Conservation (phyloP, 208 protist genomes). For the Acanthamoeba rhysodes region DNA sequence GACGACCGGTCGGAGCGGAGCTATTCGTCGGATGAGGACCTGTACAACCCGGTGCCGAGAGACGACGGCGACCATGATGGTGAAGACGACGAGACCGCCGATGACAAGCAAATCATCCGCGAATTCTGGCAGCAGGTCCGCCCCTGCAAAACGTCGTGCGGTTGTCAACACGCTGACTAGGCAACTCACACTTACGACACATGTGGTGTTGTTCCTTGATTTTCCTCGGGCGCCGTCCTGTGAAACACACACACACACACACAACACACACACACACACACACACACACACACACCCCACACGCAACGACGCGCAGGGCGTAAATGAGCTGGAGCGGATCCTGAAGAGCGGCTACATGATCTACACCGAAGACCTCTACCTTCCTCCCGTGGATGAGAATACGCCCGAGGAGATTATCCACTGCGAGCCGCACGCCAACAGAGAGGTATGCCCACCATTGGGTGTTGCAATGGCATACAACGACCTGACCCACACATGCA, state of each 20-base stretch:
- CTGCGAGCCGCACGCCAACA: not conserved
- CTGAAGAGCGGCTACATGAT: slow-evolving; percentile 18
- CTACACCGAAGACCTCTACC: slow-evolving; percentile 71
- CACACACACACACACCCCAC: no score
- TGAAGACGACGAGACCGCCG: not conserved
- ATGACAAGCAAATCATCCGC: not conserved
- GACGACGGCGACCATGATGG: not conserved
- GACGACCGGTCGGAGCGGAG: not conserved
- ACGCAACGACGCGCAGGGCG: not conserved
- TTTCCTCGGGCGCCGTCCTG: no score
- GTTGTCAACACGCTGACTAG: no score
- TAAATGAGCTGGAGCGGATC: slow-evolving; percentile 45
- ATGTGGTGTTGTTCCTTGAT: no score
- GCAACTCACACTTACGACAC: no score
- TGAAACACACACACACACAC: no score
- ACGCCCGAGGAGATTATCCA: slow-evolving; percentile 50
- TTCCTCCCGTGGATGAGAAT: slow-evolving; percentile 47
- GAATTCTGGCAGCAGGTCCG: slow-evolving; percentile 34
- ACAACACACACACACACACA: no score
- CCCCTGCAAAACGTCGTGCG: no score
- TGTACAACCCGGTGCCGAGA: not conserved
- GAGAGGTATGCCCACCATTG: not conserved
- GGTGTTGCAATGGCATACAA: not conserved
- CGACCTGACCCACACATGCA: not conserved
- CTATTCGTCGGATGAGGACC: not conserved